phyloP scores from a whole-genome alignment of 2,329 filamentous ascomycete genomes.

The Aspergillus sojae region DNA sequence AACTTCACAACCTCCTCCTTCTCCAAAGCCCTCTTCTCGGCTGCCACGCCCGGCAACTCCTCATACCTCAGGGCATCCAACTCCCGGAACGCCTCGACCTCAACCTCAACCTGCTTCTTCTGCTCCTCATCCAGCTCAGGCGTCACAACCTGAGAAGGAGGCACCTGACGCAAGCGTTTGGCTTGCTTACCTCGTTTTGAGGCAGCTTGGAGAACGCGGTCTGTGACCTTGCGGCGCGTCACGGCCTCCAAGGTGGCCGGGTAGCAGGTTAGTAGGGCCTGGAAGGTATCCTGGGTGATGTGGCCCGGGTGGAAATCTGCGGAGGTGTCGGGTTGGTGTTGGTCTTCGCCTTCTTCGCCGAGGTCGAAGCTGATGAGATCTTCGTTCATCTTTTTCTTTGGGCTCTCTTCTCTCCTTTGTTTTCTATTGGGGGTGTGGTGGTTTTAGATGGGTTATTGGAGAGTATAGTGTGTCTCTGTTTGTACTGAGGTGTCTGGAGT shows the following conservation, averaged over 20 bases:
- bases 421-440: background rate
- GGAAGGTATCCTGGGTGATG: constrained; percentile 32
- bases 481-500: background rate
- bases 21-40: constrained; percentile 26
- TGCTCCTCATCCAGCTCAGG: constrained; percentile 6
- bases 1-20: constrained; percentile 41
- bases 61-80: constrained; percentile 45
- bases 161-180: constrained; percentile 1
- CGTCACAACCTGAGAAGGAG: background rate
- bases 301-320: constrained; percentile 26
- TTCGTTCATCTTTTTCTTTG: background rate
- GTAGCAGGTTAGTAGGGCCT: constrained; percentile 30
- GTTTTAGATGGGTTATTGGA: background rate
- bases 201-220: background rate
- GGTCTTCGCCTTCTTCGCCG: background rate
- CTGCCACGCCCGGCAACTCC: constrained; percentile 30
- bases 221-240: constrained; percentile 25
- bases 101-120: constrained; percentile 12
- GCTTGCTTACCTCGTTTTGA: background rate
- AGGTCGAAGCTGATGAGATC: background rate
- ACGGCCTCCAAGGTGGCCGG: constrained; percentile 28
- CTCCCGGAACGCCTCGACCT: constrained; percentile 30
- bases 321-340: no score
- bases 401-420: background rate
- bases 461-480: background rate